phyloP scores from a whole-genome alignment of 352 stramenopile genomes.

The Pythium aphanidermatum region DNA sequence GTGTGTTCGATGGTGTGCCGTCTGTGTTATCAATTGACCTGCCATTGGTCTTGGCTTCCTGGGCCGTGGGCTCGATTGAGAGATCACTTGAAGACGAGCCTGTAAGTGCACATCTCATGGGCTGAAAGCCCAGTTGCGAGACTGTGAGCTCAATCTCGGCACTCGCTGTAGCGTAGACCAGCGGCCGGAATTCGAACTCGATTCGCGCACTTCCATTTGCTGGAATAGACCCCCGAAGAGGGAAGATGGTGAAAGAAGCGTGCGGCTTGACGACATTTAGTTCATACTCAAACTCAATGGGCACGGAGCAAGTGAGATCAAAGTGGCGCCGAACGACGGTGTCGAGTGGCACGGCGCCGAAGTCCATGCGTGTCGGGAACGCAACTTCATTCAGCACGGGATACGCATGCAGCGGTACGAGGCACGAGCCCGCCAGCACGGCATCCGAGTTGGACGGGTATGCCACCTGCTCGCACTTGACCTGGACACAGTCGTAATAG shows the following conservation, averaged over 20 bases:
- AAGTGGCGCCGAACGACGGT: conserved; percentile 33
- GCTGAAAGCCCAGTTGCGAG: conserved; percentile 73
- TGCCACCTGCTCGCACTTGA: conserved; percentile 65
- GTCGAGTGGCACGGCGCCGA: conserved; percentile 60
- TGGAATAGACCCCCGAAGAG: conserved; percentile 59
- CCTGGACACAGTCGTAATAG: conserved; percentile 86
- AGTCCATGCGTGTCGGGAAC: conserved; percentile 79
- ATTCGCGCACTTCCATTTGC: conserved; percentile 57
- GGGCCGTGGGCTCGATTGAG: too few relatives aligned
- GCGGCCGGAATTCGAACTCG: conserved; percentile 69
- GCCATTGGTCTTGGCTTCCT: too few relatives aligned
- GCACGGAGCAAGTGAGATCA: conserved; percentile 65
- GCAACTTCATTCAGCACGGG: conserved; percentile 72
- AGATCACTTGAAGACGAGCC: conserved; percentile 50
- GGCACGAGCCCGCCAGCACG: conserved; percentile 28
- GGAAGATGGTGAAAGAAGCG: conserved; percentile 72
- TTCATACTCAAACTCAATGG: conserved; percentile 87
- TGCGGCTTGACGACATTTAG: conserved; percentile 58
- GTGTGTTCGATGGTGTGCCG: neutral
- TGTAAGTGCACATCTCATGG: conserved; percentile 49
- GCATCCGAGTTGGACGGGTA: conserved; percentile 51
- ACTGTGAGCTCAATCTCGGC: conserved; percentile 64
- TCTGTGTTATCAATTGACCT: neutral
- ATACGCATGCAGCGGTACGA: conserved; percentile 86
- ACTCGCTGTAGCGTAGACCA: conserved; percentile 52